Evolutionary conservation across 345 rosid genomes (phyloP), one percentile per base, ranked within the genome.

Genomic region (Carallia brachiata): DNA sequence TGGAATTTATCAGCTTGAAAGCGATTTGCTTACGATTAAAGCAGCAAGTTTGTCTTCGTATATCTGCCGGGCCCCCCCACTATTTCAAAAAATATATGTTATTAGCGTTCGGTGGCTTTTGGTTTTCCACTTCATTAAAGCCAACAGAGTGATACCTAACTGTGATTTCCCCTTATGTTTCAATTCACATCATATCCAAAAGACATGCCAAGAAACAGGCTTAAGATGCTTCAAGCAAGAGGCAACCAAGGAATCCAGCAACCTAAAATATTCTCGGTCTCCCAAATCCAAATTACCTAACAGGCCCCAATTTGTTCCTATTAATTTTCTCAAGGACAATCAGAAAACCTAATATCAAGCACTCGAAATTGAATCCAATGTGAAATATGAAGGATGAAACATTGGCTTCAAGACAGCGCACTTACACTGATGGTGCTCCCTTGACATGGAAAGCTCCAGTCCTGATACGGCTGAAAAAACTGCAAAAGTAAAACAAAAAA

Each of bases 401-500:
- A 12, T 13, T 27, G 60, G 60, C 60, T 56, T 56, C 60, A 17
- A 53, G 57, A 56, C 7, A 56, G 13, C 9, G 60, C 27, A 56
- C 60, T 56, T 56, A 56, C 60, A 56, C 60, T 56, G 60, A 56
- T 56, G 60, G 60, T 56, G 60, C 60, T 56, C 60, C 60, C 60
- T 56, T 9, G 60, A 56, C 60, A 27, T 56, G 60, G 60, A 56
- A 56, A 56, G 60, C 60, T 56, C 60, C 6, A 56, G 60, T 27
- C 60, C 60, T 56, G 60, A 56, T 15, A 56, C 60, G 1, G 60
- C 60, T 10, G 60, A 56, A 56, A 19, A 56, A 19, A 56, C 60
- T 56, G 60, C 34, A 27, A 27, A 27, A 19, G 60, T 4, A 44
- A 44, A 44, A 10, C 59, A 7, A 56, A 27, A 27, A 56, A 27